Percentiles rank a stretch among this genome's conserved stretches.
These are phyloP conservation scores for Penicillium manginii DNA, from an alignment of 495 filamentous ascomycete genomes.

Conservation along the genomic window DNA sequence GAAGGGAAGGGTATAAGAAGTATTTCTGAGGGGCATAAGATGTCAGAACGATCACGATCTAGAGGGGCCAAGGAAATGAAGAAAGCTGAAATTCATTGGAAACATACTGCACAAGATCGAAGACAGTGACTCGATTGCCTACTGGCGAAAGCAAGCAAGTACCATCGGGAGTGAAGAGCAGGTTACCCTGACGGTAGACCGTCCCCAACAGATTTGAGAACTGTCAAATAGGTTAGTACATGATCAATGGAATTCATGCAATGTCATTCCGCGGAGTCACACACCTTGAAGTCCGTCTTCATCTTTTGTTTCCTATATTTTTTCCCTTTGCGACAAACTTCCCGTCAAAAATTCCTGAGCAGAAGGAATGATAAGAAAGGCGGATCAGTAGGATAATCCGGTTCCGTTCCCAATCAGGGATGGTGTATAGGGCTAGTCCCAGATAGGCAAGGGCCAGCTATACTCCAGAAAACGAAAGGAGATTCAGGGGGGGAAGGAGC, in stretches of 20 bases:
- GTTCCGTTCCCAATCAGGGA: conserved; percentile 16
- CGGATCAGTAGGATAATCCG: conserved; percentile 30
- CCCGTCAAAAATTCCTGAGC: conserved; percentile 32
- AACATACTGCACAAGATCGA: conserved; percentile 90
- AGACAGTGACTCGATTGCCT: conserved; percentile 92
- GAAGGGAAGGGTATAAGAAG: conserved; percentile 92
- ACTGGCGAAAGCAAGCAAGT: conserved; percentile 95
- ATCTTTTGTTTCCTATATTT: conserved; percentile 46
- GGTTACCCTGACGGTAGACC: conserved; percentile 95
- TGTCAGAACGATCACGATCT: conserved; percentile 5
- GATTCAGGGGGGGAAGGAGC: conserved; percentile 40
- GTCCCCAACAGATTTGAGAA: conserved; percentile 96
- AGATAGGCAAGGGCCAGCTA: conserved; percentile 36
- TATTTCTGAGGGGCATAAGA: conserved; percentile 64
- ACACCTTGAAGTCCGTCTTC: conserved; percentile 95
- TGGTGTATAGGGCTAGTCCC: conserved; percentile 27
- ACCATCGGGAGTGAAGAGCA: conserved; percentile 96
- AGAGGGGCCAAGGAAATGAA: background rate
- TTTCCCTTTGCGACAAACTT: conserved; percentile 43
- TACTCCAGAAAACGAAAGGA: conserved; percentile 44
- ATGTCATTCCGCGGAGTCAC: conserved; percentile 4
- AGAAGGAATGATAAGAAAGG: conserved; percentile 27
- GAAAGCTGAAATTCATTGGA: background rate
- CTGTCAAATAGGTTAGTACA: conserved; percentile 41
- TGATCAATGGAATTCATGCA: background rate